A percentile compares a stretch with the other conserved stretches of the same genome.
Conservation (phyloP, 78 protist species). For the Creolimax fragrantissima region DNA sequence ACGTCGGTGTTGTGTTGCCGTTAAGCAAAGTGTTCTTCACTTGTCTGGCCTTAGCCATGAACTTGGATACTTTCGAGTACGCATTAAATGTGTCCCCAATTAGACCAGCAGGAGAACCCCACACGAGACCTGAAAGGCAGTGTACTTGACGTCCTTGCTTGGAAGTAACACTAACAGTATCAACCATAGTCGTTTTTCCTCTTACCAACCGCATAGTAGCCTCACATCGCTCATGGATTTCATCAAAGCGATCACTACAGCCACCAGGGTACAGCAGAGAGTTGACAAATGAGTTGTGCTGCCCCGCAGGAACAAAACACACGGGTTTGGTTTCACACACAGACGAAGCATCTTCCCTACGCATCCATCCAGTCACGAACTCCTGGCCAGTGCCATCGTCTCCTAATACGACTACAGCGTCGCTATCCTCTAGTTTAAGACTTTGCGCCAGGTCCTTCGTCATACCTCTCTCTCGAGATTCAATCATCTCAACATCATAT, state of each 20-base stretch:
- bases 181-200: not conserved
- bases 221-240: not conserved
- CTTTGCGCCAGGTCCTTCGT: not conserved
- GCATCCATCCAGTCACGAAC: not conserved
- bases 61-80: not conserved
- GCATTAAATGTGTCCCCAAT: not conserved
- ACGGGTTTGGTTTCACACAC: not conserved
- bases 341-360: not conserved
- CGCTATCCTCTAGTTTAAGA: not conserved
- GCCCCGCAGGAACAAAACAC: not conserved
- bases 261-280: not conserved
- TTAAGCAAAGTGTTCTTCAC: not conserved
- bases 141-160: not conserved
- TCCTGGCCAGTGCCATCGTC: not conserved
- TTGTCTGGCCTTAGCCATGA: not conserved
- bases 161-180: not conserved
- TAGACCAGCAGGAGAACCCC: not conserved
- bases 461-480: not conserved
- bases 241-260: not conserved
- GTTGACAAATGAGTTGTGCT: not conserved
- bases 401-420: not conserved
- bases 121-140: not conserved
- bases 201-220: not conserved
- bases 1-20: not conserved
- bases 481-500: not conserved